Base-by-base conservation (phyloP, 805 yeast genomes). In the Aciculoconidium aculeatum region DNA sequence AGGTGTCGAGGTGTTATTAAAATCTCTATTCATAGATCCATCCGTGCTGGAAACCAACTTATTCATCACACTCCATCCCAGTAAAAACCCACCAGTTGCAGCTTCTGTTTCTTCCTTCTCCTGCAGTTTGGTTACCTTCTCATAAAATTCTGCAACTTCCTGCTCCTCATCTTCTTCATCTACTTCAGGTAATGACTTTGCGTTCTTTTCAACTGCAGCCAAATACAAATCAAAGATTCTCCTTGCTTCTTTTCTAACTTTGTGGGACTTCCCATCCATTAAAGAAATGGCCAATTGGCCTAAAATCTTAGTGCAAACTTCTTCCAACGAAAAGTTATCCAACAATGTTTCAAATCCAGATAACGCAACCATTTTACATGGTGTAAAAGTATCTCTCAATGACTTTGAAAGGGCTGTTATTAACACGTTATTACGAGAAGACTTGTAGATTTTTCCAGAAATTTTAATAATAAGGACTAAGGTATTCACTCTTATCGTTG, bases 321-420 rank as follows among this genome's bases (percentile, higher is more conserved):
- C 79, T 10, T 75, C 81, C 0, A 87, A 77, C 1, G 80, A 60
- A 43, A 88, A 87, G 23, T 67, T 72, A 5, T 77, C 80, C 14
- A 79, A 59, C 10, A 82, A 70, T 9, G 67, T 62, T 23, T 72
- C 75, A 37, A 90, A 72, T 1, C 95, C 94, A 36, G 75, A 60
- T 15, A 92, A 61, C 0, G 96, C 86, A 4, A 80, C 82, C 46
- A 78, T 52, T 40, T 92, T 70, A 9, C 94, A 76, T 6, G 82
- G 86, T 3, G 77, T 67, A 45, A 75, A 77, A 1, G 88, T 70
- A 53, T 90, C 98, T 44, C 77, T 78, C 25, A 90, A 64, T 0
- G 94, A 81, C 44, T 87, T 80, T 2, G 84, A 72, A 43, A 83
- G 80, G 0, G 96, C 97, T 1, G 96, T 86, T 3, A 86, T 77